A percentile compares a stretch with the other conserved stretches of the same genome.
These are phyloP conservation scores for Pascua guehoae DNA, from an alignment of 1,284 basidiomycete species.

Conservation along the genomic window DNA sequence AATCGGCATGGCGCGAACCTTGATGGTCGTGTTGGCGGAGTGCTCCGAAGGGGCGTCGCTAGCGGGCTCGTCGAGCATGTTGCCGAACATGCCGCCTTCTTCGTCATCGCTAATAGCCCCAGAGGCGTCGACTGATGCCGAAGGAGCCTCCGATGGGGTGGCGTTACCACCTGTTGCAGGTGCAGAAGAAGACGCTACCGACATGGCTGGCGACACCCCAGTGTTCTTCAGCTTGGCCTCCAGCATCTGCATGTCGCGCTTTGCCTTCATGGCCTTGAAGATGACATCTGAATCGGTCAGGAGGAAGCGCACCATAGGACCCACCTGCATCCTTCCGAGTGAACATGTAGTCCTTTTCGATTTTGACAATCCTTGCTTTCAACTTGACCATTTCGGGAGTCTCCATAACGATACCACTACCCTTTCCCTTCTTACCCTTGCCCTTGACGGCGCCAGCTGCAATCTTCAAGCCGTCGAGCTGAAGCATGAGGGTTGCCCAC, in stretches of 20 bases:
- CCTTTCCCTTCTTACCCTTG: constrained; percentile 45
- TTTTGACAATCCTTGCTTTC: constrained; percentile 56
- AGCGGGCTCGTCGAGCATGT: constrained; percentile 69
- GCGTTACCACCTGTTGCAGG: background rate
- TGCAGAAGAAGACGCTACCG: background rate
- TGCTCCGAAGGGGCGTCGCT: constrained; percentile 39
- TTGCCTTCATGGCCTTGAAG: constrained; percentile 59
- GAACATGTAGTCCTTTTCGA: constrained; percentile 72
- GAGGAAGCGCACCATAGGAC: background rate
- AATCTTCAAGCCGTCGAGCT: constrained; percentile 37
- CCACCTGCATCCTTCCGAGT: constrained; percentile 60
- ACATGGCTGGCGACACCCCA: background rate
- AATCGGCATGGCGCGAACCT: constrained; percentile 68
- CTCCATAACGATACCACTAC: constrained; percentile 34
- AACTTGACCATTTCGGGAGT: constrained; percentile 54
- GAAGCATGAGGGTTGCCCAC: constrained; percentile 56
- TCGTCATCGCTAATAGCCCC: constrained; percentile 47
- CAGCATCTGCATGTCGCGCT: constrained; percentile 56
- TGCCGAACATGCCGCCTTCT: constrained; percentile 66
- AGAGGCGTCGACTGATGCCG: background rate
- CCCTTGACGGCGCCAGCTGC: constrained; percentile 17
- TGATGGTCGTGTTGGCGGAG: constrained; percentile 56
- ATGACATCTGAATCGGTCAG: constrained; percentile 51
- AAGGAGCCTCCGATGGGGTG: background rate
- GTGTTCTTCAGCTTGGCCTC: constrained; percentile 57